Conservation (phyloP, 176 grass and related monocot species). For the Oryza punctata region DNA sequence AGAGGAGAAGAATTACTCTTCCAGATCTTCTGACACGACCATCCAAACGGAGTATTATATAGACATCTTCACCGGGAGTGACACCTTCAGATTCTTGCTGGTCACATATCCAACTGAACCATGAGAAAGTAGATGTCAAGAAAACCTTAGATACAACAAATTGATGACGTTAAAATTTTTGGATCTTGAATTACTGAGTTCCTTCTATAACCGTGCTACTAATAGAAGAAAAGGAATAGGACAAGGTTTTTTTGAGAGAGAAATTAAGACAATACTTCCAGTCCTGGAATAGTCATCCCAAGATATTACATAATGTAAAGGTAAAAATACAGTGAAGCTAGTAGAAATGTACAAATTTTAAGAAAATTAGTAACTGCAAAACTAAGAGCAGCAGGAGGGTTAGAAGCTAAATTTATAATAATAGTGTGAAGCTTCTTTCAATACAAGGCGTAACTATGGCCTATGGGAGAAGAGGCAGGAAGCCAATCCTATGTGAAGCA, state of each 20-base stretch:
- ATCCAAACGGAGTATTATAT: conserved; percentile 84
- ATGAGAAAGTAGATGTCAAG: conserved; percentile 16
- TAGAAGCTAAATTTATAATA: background rate
- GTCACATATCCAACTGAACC: conserved; percentile 78
- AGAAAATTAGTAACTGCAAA: background rate
- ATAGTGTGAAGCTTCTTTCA: background rate
- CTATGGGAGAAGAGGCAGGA: background rate
- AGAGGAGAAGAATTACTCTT: conserved; percentile 63
- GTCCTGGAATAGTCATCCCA: background rate
- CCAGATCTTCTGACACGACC: conserved; percentile 91
- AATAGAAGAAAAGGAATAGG: too few species aligned
- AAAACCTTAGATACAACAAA: conserved; percentile 15
- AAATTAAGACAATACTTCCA: conserved; percentile 11
- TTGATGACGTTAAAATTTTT: background rate
- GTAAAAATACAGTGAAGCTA: background rate
- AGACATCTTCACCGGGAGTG: conserved; percentile 78
- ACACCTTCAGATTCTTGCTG: conserved; percentile 87
- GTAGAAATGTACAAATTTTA: background rate
- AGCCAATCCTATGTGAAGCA: background rate
- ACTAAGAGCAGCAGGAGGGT: background rate
- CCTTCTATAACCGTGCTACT: conserved; percentile 8
- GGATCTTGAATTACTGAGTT: background rate
- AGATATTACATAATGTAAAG: background rate
- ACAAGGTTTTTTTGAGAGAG: too few species aligned
- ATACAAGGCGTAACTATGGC: background rate